Conservation (phyloP, 2,329 filamentous ascomycete genomes). For the Aspergillus aculeatinus region DNA sequence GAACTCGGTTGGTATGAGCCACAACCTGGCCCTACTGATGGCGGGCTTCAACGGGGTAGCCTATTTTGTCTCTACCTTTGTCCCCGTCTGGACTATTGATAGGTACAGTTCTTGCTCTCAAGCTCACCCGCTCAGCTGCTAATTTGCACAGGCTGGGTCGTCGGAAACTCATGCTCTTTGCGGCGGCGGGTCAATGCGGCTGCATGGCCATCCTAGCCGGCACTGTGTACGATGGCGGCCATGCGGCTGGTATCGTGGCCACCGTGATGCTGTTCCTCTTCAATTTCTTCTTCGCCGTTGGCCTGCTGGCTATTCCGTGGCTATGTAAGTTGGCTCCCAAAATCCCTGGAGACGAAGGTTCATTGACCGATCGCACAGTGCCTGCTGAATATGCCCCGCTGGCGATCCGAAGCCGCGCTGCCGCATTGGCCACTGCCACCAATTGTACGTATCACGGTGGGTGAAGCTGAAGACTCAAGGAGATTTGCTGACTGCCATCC, state of each 20-base stretch:
- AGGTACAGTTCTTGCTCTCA: constrained; percentile 15
- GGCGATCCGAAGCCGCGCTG: constrained; percentile 51
- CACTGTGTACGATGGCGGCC: constrained; percentile 43
- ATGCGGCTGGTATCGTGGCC: constrained; percentile 43
- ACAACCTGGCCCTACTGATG: constrained; percentile 36
- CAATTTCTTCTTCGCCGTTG: constrained; percentile 55
- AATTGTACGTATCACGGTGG: constrained; percentile 36
- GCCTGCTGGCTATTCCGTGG: constrained; percentile 48
- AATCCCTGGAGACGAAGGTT: constrained; percentile 23
- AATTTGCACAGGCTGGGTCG: constrained; percentile 43
- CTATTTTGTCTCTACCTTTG: constrained; percentile 40
- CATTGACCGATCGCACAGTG: constrained; percentile 23
- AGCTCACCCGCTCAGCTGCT: background rate
- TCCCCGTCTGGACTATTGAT: constrained; percentile 42
- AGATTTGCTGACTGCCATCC: background rate
- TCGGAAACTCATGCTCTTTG: constrained; percentile 60
- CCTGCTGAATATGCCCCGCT: constrained; percentile 50
- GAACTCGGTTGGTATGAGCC: constrained; percentile 44
- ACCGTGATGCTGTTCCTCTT: constrained; percentile 55
- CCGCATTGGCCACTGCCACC: constrained; percentile 51
- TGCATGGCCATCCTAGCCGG: constrained; percentile 52
- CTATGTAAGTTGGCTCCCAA: constrained; percentile 22
- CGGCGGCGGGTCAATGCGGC: constrained; percentile 51
- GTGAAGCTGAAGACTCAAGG: too few species aligned
- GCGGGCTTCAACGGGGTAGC: constrained; percentile 45